phyloP scores from a whole-genome alignment of 2,329 filamentous ascomycete species.

The Fusarium humuli region DNA sequence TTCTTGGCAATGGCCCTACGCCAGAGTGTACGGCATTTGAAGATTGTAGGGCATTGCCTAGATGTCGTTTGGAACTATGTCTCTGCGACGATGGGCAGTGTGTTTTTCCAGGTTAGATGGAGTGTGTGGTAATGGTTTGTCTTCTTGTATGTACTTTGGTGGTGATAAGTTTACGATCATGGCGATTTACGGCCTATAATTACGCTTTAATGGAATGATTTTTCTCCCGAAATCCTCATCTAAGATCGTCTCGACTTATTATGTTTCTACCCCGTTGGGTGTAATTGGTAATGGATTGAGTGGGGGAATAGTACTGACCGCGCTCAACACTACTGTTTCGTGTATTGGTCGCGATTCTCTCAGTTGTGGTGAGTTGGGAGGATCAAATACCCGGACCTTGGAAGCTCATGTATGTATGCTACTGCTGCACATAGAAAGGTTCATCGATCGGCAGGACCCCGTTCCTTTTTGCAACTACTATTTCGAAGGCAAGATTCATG shows the following conservation, averaged over 20 bases:
- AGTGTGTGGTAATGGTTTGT: not conserved
- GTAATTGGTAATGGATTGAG: not conserved
- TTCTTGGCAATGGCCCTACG: not conserved
- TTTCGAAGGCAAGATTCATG: too few relatives aligned
- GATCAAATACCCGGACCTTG: not conserved
- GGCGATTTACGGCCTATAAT: not conserved
- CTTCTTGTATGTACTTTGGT: not conserved
- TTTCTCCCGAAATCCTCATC: not conserved
- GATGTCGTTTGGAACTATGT: not conserved
- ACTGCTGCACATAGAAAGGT: too few relatives aligned
- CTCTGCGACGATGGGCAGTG: constrained; percentile 4
- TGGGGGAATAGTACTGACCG: not conserved
- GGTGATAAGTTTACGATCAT: not conserved
- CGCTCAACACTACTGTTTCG: not conserved
- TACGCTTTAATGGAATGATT: not conserved
- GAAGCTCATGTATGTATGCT: not conserved
- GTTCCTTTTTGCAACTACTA: too few relatives aligned
- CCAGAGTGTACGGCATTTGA: not conserved
- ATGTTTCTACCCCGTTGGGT: too few relatives aligned
- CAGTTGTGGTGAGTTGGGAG: not conserved
- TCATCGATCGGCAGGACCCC: too few relatives aligned
- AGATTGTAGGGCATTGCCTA: not conserved
- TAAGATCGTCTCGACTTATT: not conserved
- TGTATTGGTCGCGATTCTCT: not conserved
- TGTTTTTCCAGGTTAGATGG: not conserved